Evolutionary conservation across 495 filamentous ascomycete species (phyloP).

Genomic region (Aspergillus cristatus): DNA sequence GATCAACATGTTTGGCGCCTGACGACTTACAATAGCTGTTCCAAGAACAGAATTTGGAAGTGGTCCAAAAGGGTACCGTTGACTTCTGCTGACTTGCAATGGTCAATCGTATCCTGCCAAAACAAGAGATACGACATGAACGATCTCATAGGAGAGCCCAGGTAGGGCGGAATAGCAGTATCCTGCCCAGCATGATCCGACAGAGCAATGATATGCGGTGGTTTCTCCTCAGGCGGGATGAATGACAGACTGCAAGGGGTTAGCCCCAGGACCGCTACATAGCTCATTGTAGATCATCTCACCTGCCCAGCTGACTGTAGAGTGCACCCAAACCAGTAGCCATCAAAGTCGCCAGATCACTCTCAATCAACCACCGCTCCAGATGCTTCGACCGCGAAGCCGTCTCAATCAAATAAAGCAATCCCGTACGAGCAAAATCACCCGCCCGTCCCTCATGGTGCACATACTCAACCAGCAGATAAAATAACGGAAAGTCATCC

Average conservation of each 20-base stretch:
- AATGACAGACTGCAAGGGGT: conserved; percentile 23
- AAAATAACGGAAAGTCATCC: conserved; percentile 92
- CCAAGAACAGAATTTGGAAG: conserved; percentile 92
- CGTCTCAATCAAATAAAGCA: conserved; percentile 93
- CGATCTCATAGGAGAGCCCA: conserved; percentile 75
- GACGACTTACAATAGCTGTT: conserved; percentile 72
- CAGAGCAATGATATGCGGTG: conserved; percentile 73
- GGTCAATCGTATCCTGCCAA: conserved; percentile 96
- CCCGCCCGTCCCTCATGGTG: conserved; percentile 87
- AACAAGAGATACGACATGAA: conserved; percentile 93
- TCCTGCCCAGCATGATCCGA: conserved; percentile 60
- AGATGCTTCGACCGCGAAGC: conserved; percentile 71
- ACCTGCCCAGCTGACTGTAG: conserved; percentile 92
- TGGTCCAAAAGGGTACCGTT: conserved; percentile 90
- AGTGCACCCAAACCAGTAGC: conserved; percentile 89
- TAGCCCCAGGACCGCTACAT: no score
- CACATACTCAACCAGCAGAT: conserved; percentile 89
- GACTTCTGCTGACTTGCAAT: conserved; percentile 85
- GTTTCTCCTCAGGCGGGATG: conserved; percentile 42
- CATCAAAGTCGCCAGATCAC: conserved; percentile 94
- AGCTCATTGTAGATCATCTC: conserved; percentile 11
- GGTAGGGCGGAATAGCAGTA: conserved; percentile 36
- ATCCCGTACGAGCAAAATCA: conserved; percentile 92
- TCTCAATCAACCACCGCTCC: conserved; percentile 94
- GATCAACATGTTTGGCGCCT: not conserved